These are phyloP conservation scores for Suhomyces terraborum DNA, from an alignment of 1,139 yeast genomes.

Conservation along the genomic window DNA sequence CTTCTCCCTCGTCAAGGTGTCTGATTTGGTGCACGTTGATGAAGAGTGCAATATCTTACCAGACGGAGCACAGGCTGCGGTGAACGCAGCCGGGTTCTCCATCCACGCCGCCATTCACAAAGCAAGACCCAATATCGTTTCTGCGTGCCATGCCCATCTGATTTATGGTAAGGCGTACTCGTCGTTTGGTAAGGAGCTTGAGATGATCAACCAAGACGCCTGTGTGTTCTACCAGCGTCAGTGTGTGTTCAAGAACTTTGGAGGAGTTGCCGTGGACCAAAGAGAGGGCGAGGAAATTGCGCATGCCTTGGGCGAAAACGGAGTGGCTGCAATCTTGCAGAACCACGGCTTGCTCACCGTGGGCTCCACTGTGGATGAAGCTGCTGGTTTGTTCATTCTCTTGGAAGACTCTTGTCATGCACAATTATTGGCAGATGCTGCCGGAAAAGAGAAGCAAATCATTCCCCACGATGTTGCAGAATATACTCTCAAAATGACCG, in stretches of 20 bases:
- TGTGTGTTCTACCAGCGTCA: constrained; percentile 69
- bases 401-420: constrained; percentile 67
- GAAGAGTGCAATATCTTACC: constrained; percentile 65
- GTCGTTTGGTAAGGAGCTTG: constrained; percentile 68
- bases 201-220: constrained; percentile 80
- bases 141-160: constrained; percentile 84
- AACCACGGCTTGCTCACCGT: constrained; percentile 82
- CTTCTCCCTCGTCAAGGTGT: constrained; percentile 65
- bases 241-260: constrained; percentile 66
- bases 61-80: constrained; percentile 66
- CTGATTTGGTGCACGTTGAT: constrained; percentile 77
- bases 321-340: constrained; percentile 66
- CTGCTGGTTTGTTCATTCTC: constrained; percentile 69
- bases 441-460: constrained; percentile 31
- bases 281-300: constrained; percentile 73
- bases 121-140: constrained; percentile 76
- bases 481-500: constrained; percentile 60
- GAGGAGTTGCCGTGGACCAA: constrained; percentile 78
- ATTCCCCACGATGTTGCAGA: constrained; percentile 70
- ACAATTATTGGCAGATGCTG: constrained; percentile 67
- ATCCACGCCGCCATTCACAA: constrained; percentile 77
- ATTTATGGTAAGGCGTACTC: constrained; percentile 75
- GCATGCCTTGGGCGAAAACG: constrained; percentile 58
- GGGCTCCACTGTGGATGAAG: constrained; percentile 80
- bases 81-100: constrained; percentile 79